A percentile compares a stretch with the other conserved stretches of the same genome.
phyloP scores from a whole-genome alignment of 1,139 yeast genomes.

The Candida sp. region DNA sequence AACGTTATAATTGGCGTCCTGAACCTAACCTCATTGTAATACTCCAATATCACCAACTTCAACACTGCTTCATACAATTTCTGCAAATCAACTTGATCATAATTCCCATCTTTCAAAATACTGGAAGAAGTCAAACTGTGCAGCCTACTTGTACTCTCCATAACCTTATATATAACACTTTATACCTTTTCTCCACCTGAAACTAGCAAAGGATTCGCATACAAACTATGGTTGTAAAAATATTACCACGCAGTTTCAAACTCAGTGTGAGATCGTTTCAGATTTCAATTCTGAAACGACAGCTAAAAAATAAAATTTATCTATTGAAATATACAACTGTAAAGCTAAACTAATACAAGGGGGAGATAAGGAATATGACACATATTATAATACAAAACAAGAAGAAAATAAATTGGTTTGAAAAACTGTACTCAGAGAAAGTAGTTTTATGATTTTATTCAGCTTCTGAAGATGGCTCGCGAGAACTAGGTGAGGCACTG shows the following conservation, averaged over 20 bases:
- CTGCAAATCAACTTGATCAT: conserved; percentile 22
- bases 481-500: neutral
- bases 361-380: too few species aligned
- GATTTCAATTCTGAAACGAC: neutral
- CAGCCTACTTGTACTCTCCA: conserved; percentile 3
- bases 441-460: neutral
- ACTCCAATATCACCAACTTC: conserved; percentile 51
- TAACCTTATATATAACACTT: neutral
- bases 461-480: neutral
- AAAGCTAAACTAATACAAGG: too few species aligned
- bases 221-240: neutral
- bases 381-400: neutral
- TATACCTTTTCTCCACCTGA: neutral
- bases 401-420: too few species aligned
- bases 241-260: neutral
- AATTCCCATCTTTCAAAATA: conserved; percentile 17
- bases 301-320: too few species aligned
- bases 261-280: neutral
- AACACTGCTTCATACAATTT: conserved; percentile 40
- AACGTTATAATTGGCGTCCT: conserved; percentile 28
- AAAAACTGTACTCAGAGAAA: too few species aligned
- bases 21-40: conserved; percentile 58
- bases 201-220: neutral
- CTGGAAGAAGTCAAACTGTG: conserved; percentile 19
- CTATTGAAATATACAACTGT: too few species aligned